Evolutionary conservation across 805 yeast genomes (phyloP).

Genomic region (Crinitomyces ghanaensis): DNA sequence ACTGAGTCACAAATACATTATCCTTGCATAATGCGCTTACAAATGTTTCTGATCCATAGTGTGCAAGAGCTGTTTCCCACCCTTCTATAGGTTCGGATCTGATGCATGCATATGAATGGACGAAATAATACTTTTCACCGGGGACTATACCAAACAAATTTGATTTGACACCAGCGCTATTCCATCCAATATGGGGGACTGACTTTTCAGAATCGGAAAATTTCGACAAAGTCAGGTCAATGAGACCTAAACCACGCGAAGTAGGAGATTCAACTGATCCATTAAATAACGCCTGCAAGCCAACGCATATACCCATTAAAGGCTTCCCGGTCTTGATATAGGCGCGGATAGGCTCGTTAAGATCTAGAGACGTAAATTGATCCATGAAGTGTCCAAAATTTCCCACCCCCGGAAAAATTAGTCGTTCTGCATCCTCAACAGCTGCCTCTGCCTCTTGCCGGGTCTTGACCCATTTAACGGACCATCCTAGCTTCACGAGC

Average conservation of each 20-base stretch:
- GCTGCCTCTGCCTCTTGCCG: constrained; percentile 33
- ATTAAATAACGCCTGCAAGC: constrained; percentile 72
- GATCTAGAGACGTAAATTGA: constrained; percentile 47
- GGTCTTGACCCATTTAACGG: constrained; percentile 44
- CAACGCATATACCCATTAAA: constrained; percentile 96
- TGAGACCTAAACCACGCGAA: constrained; percentile 48
- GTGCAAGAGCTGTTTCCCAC: constrained; percentile 66
- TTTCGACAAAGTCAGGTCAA: constrained; percentile 42
- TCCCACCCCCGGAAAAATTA: constrained; percentile 95
- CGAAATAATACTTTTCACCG: constrained; percentile 73
- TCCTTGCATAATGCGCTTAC: constrained; percentile 70
- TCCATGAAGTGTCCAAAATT: constrained; percentile 89
- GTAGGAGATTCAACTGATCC: constrained; percentile 66
- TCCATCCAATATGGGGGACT: constrained; percentile 98
- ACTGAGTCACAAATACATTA: constrained; percentile 89
- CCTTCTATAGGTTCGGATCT: constrained; percentile 24
- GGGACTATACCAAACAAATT: constrained; percentile 53
- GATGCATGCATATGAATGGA: constrained; percentile 84
- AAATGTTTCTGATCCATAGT: constrained; percentile 69
- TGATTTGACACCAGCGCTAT: constrained; percentile 31
- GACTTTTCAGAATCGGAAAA: constrained; percentile 59
- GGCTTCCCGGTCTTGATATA: constrained; percentile 73
- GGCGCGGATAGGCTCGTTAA: constrained; percentile 51
- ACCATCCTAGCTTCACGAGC: constrained; percentile 65
- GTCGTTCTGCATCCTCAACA: constrained; percentile 24